These are phyloP conservation scores for Pythium folliculosum DNA, from an alignment of 352 stramenopile species.

Conservation along the genomic window DNA sequence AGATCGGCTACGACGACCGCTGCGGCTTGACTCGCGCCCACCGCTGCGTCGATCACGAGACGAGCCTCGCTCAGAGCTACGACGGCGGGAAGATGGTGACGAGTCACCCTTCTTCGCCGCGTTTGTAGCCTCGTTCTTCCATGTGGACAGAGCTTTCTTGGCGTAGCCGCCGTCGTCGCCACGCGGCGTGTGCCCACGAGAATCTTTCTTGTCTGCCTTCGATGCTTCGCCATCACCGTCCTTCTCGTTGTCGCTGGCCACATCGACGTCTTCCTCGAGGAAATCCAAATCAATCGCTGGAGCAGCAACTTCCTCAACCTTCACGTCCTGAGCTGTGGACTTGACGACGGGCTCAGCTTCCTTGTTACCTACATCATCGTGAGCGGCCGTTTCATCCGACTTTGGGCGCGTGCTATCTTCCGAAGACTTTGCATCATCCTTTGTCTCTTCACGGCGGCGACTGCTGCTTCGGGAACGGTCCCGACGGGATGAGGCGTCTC, in stretches of 20 bases:
- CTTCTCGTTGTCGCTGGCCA: constrained; percentile 46
- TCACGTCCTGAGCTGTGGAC: constrained; percentile 58
- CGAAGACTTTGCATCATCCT: constrained; percentile 25
- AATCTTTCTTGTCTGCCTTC: constrained; percentile 37
- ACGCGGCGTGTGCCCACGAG: constrained; percentile 30
- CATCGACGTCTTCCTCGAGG: constrained; percentile 57
- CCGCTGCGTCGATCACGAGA: constrained; percentile 34
- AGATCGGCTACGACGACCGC: constrained; percentile 41
- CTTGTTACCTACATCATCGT: constrained; percentile 32
- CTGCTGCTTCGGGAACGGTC: constrained; percentile 53
- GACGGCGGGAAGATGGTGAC: constrained; percentile 34
- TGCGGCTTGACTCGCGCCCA: constrained; percentile 32
- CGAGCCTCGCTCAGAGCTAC: constrained; percentile 28
- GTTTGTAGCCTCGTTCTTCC: constrained; percentile 32
- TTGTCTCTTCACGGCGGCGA: constrained; percentile 33
- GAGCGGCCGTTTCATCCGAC: constrained; percentile 29
- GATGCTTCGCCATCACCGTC: constrained; percentile 9
- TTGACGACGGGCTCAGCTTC: constrained; percentile 25
- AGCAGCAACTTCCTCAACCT: constrained; percentile 74
- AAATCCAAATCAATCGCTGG: constrained; percentile 87
- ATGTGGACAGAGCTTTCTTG: constrained; percentile 34
- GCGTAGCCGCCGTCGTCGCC: constrained; percentile 29
- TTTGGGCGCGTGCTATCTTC: constrained; percentile 31
- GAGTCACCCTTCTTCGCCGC: constrained; percentile 33
- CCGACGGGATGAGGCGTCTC: constrained; percentile 27